A percentile compares a stretch with the other conserved stretches of the same genome.
Evolutionary conservation across 1,139 yeast genomes (phyloP).

Genomic region (Meyerozyma carpophila): DNA sequence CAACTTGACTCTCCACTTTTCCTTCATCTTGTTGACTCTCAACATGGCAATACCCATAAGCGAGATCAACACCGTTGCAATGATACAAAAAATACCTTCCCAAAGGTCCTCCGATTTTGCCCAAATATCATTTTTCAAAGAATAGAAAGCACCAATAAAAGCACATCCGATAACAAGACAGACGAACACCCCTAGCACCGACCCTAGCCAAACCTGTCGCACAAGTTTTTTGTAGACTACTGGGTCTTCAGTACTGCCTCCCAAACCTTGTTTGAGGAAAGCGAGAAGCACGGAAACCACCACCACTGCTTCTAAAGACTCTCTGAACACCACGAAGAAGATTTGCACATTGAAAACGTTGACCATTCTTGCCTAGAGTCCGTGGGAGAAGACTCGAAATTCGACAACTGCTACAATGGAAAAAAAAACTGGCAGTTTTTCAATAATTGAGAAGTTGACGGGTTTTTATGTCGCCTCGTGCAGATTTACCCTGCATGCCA

Average conservation of each 20-base stretch:
- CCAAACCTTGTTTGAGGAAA: constrained; percentile 18
- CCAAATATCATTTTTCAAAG: constrained; percentile 81
- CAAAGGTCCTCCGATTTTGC: constrained; percentile 81
- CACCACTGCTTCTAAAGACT: constrained; percentile 17
- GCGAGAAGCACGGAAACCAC: constrained; percentile 20
- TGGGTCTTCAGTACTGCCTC: constrained; percentile 15
- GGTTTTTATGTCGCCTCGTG: neutral
- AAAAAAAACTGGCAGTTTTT: neutral
- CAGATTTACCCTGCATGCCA: neutral
- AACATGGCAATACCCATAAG: constrained; percentile 91
- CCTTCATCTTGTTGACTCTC: constrained; percentile 84
- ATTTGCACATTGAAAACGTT: constrained; percentile 19
- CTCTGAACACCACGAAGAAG: constrained; percentile 20
- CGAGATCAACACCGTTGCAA: constrained; percentile 81
- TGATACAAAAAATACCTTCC: constrained; percentile 83
- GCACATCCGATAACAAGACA: constrained; percentile 80
- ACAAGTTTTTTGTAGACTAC: constrained; percentile 13
- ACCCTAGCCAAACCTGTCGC: constrained; percentile 77
- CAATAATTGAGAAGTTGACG: neutral
- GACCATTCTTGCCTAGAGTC: constrained; percentile 8
- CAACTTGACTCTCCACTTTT: constrained; percentile 86
- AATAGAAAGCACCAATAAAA: constrained; percentile 79
- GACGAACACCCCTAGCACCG: constrained; percentile 61
- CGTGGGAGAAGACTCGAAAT: neutral
- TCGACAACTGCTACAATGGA: neutral